These are phyloP conservation scores for Letharia lupina DNA, from an alignment of 495 filamentous ascomycete species.

Conservation along the genomic window DNA sequence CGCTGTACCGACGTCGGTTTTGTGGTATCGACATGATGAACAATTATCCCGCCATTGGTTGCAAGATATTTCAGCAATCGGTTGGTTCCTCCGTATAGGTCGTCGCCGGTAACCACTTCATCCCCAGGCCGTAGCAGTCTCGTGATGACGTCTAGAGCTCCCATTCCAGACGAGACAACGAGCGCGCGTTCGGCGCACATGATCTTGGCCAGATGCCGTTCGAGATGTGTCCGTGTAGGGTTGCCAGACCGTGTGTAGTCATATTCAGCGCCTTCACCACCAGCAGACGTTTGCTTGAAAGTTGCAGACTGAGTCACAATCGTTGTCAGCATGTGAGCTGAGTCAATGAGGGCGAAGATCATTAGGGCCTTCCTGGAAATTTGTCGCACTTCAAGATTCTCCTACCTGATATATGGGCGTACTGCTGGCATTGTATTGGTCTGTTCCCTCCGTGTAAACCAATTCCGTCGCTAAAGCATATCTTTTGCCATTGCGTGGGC, in stretches of 20 bases:
- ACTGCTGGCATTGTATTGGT: conserved; percentile 92
- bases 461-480: conserved; percentile 94
- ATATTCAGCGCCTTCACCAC: conserved; percentile 67
- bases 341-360: neutral
- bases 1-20: conserved; percentile 53
- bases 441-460: conserved; percentile 88
- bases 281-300: conserved; percentile 84
- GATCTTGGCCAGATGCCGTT: conserved; percentile 95
- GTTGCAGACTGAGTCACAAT: conserved; percentile 62
- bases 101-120: conserved; percentile 93
- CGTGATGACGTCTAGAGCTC: conserved; percentile 93
- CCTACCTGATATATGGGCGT: conserved; percentile 87
- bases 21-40: conserved; percentile 96
- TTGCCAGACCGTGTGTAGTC: conserved; percentile 98
- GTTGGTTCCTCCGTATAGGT: conserved; percentile 94
- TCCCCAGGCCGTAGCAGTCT: conserved; percentile 86
- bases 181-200: conserved; percentile 89
- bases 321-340: conserved; percentile 4
- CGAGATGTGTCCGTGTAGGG: conserved; percentile 90
- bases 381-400: neutral
- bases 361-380: neutral
- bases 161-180: conserved; percentile 94
- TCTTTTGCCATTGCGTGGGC: conserved; percentile 68
- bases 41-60: conserved; percentile 76
- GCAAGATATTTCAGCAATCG: conserved; percentile 85